phyloP scores from a whole-genome alignment of 1,139 yeast genomes.

The Komagataea norvegica region DNA sequence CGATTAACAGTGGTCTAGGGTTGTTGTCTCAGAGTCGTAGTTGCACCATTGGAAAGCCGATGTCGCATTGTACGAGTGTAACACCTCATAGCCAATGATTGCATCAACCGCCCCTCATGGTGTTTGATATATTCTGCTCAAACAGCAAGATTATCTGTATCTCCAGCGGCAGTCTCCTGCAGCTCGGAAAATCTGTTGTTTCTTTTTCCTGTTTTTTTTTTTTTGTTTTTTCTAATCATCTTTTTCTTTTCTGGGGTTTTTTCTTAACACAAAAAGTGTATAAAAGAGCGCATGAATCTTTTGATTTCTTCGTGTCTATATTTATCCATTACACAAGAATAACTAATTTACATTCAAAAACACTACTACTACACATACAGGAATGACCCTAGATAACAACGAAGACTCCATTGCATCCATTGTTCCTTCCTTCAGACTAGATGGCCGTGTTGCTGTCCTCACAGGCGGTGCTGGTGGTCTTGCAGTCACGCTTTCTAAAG shows the following conservation, averaged over 20 bases:
- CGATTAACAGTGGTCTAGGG: too few species aligned
- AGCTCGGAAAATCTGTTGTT: not conserved
- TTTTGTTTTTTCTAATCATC: not conserved
- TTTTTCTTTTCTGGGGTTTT: not conserved
- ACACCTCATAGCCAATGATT: not conserved
- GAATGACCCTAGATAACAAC: slow-evolving; percentile 17
- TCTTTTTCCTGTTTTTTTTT: not conserved
- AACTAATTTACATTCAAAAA: too few species aligned
- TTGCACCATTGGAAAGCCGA: too few species aligned
- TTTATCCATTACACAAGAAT: too few species aligned
- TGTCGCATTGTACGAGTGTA: too few species aligned
- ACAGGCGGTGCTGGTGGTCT: slow-evolving; percentile 87
- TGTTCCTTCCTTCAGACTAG: slow-evolving; percentile 48
- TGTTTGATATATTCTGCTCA: not conserved
- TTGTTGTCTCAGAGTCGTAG: too few species aligned
- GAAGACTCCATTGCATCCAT: slow-evolving; percentile 22
- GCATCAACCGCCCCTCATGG: not conserved
- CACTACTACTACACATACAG: not conserved
- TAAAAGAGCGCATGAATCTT: not conserved
- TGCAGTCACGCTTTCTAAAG: slow-evolving; percentile 60
- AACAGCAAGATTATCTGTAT: too few species aligned
- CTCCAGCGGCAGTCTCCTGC: too few species aligned
- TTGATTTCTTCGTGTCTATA: too few species aligned
- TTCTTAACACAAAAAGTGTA: not conserved
- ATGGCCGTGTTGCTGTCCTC: slow-evolving; percentile 65